These are phyloP conservation scores for Pseudogymnoascus sp. DNA, from an alignment of 2,329 filamentous ascomycete species.

Conservation along the genomic window DNA sequence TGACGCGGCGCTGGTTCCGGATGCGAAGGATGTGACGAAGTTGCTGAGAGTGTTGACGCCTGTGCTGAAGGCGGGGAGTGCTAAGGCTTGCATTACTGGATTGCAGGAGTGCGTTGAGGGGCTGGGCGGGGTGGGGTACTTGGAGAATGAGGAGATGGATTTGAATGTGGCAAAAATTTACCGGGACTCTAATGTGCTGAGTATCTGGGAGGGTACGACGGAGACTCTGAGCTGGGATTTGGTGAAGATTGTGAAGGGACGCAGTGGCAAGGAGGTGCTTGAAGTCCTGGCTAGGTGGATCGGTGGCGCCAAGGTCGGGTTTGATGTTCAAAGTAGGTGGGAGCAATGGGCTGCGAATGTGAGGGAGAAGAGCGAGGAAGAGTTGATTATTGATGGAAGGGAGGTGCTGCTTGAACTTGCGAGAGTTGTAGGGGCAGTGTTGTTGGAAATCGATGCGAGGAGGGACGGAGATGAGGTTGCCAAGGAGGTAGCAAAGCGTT, in stretches of 20 bases:
- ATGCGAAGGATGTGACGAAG: constrained; percentile 29
- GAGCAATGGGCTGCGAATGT: constrained; percentile 17
- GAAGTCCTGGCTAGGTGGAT: constrained; percentile 42
- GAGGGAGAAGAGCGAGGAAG: constrained; percentile 24
- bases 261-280: constrained; percentile 33
- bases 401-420: constrained; percentile 29
- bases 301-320: constrained; percentile 16
- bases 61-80: constrained; percentile 53
- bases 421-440: constrained; percentile 29
- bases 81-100: constrained; percentile 43
- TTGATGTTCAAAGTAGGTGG: constrained; percentile 14
- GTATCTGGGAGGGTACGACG: constrained; percentile 69
- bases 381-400: constrained; percentile 30
- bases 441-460: constrained; percentile 31
- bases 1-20: constrained; percentile 32
- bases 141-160: constrained; percentile 55
- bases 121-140: constrained; percentile 61
- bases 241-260: constrained; percentile 39
- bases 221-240: constrained; percentile 58
- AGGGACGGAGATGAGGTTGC: constrained; percentile 30
- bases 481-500: constrained; percentile 26
- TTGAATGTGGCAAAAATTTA: constrained; percentile 62
- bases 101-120: constrained; percentile 56
- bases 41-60: constrained; percentile 55
- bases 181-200: constrained; percentile 56